Conservation (phyloP, 2,329 filamentous ascomycete genomes). For the Sporothrix mexicana region DNA sequence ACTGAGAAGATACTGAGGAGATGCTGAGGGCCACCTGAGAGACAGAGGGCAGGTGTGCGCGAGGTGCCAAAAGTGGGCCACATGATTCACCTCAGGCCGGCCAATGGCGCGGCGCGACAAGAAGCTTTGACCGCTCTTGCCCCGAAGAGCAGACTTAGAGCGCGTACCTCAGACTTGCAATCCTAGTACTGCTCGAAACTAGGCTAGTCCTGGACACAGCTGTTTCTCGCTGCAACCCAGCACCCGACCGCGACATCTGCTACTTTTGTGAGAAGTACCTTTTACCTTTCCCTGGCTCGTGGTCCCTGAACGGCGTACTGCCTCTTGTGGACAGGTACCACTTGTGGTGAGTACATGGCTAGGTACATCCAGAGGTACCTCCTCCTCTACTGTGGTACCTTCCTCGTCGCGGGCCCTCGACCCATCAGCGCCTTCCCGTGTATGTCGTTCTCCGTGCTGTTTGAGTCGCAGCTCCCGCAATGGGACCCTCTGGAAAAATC, state of each 20-base stretch:
- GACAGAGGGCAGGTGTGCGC: background rate
- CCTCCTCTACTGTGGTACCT: background rate
- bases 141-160: background rate
- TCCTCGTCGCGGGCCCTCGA: slow-evolving; percentile 5
- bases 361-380: background rate
- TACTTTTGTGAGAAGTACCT: background rate
- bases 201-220: background rate
- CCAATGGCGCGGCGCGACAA: slow-evolving; percentile 26
- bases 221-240: background rate
- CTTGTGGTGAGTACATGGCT: background rate
- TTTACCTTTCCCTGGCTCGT: background rate
- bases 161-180: slow-evolving; percentile 22
- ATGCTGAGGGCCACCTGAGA: background rate
- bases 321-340: slow-evolving; percentile 16
- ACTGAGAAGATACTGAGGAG: background rate
- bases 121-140: slow-evolving; percentile 29
- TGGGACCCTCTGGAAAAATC: background rate
- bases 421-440: slow-evolving; percentile 10
- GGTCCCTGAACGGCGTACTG: slow-evolving; percentile 1
- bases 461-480: slow-evolving; percentile 17
- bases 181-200: background rate
- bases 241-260: background rate
- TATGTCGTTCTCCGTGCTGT: background rate
- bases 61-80: slow-evolving; percentile 16
- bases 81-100: slow-evolving; percentile 24